Percentiles rank a stretch among this genome's conserved stretches.
phyloP scores from a whole-genome alignment of 192 early-diverging fungal genomes.

The Kappamyces sp. region DNA sequence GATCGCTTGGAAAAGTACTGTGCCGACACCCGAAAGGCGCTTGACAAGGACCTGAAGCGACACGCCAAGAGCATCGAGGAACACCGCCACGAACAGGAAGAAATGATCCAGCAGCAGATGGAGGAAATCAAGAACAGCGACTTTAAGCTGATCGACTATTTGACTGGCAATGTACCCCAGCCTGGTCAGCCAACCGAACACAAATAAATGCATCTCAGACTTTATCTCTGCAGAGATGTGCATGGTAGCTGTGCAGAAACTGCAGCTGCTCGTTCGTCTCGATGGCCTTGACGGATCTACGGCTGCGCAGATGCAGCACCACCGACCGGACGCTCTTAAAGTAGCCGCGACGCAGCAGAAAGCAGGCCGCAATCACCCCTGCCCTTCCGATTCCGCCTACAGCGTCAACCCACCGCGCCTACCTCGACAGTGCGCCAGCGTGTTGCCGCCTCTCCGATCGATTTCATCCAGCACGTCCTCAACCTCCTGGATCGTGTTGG shows the following conservation, averaged over 20 bases:
- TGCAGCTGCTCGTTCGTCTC: conserved; percentile 64
- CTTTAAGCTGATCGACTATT: conserved; percentile 64
- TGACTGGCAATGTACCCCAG: conserved; percentile 18
- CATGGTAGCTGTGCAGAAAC: conserved; percentile 40
- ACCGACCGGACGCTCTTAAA: conserved; percentile 44
- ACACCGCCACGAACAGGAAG: conserved; percentile 55
- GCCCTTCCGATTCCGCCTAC: conserved; percentile 63
- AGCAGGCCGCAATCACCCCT: conserved; percentile 72
- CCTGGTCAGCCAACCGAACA: not conserved
- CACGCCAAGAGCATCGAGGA: conserved; percentile 64
- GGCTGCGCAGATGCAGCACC: conserved; percentile 50
- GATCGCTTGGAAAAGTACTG: conserved; percentile 61
- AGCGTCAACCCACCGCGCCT: conserved; percentile 23
- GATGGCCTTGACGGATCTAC: conserved; percentile 63
- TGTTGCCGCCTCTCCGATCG: conserved; percentile 45
- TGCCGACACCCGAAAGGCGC: conserved; percentile 59
- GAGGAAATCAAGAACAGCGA: conserved; percentile 86
- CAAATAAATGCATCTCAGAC: no score
- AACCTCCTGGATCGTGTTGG: conserved; percentile 51
- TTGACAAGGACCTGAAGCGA: conserved; percentile 62
- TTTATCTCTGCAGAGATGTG: conserved; percentile 2
- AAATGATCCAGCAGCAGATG: conserved; percentile 65
- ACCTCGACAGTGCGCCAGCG: conserved; percentile 67
- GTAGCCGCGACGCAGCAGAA: conserved; percentile 51
- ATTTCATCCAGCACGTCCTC: conserved; percentile 48